Conservation (phyloP, 75 land plant genomes). For the Pinus albicaulis region DNA sequence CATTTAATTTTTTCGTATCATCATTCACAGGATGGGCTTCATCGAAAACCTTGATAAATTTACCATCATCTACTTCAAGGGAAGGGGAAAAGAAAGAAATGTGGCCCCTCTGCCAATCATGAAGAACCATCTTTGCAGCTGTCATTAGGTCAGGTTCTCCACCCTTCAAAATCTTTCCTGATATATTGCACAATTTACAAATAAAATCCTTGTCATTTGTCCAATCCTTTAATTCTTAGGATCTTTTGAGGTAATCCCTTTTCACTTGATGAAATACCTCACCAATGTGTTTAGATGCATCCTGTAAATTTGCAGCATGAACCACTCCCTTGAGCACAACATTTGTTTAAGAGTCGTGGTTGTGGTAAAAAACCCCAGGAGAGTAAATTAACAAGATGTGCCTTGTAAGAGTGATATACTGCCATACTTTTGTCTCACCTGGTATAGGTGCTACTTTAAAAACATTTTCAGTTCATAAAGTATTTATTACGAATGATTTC, state of each 20-base stretch:
- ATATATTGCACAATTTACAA: constrained; percentile 66
- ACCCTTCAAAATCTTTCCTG: constrained; percentile 96
- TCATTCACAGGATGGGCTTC: constrained; percentile 24
- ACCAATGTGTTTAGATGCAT: constrained; percentile 93
- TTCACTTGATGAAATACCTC: constrained; percentile 89
- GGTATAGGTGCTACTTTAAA: constrained; percentile 99
- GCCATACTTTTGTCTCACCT: constrained; percentile 99
- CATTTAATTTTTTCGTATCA: constrained; percentile 12
- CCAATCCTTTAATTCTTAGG: constrained; percentile 90
- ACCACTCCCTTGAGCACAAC: constrained; percentile 99
- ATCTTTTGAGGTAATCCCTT: constrained; percentile 84
- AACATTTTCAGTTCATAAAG: constrained; percentile 85
- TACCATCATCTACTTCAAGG: constrained; percentile 38
- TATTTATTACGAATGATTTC: constrained; percentile 96
- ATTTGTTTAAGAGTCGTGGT: constrained; percentile 85
- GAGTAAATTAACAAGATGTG: constrained; percentile 92
- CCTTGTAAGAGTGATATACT: constrained; percentile 95
- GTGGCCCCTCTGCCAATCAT: constrained; percentile 94
- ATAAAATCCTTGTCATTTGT: constrained; percentile 81
- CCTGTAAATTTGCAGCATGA: constrained; percentile 84
- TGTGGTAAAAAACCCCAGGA: constrained; percentile 96
- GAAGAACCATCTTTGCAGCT: constrained; percentile 93
- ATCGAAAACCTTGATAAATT: constrained; percentile 20
- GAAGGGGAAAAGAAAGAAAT: constrained; percentile 93
- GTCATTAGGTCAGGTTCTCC: constrained; percentile 93